These are phyloP conservation scores for Orbilia javanica DNA, from an alignment of 2,329 filamentous ascomycete genomes.

Conservation along the genomic window DNA sequence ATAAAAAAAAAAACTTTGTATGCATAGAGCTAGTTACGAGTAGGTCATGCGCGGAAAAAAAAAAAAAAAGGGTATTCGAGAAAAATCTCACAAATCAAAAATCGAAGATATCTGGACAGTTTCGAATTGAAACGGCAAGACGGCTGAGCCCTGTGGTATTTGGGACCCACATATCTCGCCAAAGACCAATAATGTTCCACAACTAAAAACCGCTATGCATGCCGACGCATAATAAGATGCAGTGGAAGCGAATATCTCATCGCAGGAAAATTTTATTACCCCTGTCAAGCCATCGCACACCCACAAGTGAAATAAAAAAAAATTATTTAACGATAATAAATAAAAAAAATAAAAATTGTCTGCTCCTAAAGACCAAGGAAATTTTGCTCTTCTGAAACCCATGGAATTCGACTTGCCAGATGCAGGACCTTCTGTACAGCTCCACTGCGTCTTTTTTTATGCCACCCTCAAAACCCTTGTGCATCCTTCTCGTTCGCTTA, in stretches of 20 bases:
- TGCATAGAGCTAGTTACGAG: neutral
- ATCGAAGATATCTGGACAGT: slow-evolving; percentile 43
- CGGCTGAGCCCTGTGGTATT: slow-evolving; percentile 41
- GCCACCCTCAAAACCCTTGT: slow-evolving; percentile 26
- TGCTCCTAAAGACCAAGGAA: slow-evolving; percentile 38
- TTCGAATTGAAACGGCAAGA: slow-evolving; percentile 50
- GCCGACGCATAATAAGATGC: slow-evolving; percentile 18
- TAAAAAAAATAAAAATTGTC: slow-evolving; percentile 9
- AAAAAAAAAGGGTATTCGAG: slow-evolving; percentile 4
- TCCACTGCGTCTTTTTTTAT: slow-evolving; percentile 54
- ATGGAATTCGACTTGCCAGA: slow-evolving; percentile 36
- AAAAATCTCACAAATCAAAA: slow-evolving; percentile 52
- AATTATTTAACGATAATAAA: slow-evolving; percentile 9
- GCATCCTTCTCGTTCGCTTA: slow-evolving; percentile 58
- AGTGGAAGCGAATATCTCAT: slow-evolving; percentile 44
- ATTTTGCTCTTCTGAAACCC: slow-evolving; percentile 46
- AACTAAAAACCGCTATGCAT: slow-evolving; percentile 55
- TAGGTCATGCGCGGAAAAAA: slow-evolving; percentile 43
- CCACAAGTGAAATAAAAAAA: neutral
- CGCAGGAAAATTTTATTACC: slow-evolving; percentile 36
- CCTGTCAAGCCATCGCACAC: slow-evolving; percentile 31
- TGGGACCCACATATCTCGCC: slow-evolving; percentile 40
- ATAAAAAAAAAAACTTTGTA: too few relatives aligned
- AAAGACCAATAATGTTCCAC: slow-evolving; percentile 42
- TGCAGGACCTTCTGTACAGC: slow-evolving; percentile 41